Evolutionary conservation across 345 rosid species (phyloP), one percentile per base, ranked within the genome.

Genomic region (Bretschneidera sinensis): DNA sequence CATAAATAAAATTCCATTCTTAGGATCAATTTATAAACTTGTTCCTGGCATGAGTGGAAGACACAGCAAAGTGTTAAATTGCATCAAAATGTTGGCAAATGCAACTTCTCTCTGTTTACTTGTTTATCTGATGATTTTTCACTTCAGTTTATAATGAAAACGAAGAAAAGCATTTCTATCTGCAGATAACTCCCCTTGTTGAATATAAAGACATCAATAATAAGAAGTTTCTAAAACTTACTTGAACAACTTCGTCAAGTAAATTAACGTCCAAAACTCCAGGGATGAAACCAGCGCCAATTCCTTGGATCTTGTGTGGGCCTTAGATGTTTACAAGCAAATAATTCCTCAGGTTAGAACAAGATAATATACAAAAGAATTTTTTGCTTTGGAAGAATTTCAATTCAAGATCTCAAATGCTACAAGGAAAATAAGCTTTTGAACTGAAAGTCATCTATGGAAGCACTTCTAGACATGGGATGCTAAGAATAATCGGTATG

Each of bases 251-350:
- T 70, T 79, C 83, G 67, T 83, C 85, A 19, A 85, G 64, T 5
- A 83, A 18, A 49, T 25, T 63, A 54, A 70, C 45, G 9, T 83
- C 79, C 78, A 85, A 58, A 51, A 83, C 73, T 51, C 69, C 67
- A 24, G 90, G 86, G 48, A 87, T 68, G 64, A 84, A 66, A 34
- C 88, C 94, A 66, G 88, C 90, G 43, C 90, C 94, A 47, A 87
- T 70, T 68, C 90, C 94, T 67, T 86, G 78, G 39, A 86, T 86
- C 70, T 75, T 66, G 60, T 84, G 90, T 9, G 78, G 72, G 11
- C 88, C 94, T 86, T 55, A 24, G 21, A 64, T 22, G 54, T 48
- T 24, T 47, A 11, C 17, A 60, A 59, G 51, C 53, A 45, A 31
- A 50, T 17, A 63, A 17, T 22, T 24, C 14, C 21, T 56, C 59